A percentile compares a stretch with the other conserved stretches of the same genome.
Conservation (phyloP, 306 rosid genomes). For the Comarum palustre region DNA sequence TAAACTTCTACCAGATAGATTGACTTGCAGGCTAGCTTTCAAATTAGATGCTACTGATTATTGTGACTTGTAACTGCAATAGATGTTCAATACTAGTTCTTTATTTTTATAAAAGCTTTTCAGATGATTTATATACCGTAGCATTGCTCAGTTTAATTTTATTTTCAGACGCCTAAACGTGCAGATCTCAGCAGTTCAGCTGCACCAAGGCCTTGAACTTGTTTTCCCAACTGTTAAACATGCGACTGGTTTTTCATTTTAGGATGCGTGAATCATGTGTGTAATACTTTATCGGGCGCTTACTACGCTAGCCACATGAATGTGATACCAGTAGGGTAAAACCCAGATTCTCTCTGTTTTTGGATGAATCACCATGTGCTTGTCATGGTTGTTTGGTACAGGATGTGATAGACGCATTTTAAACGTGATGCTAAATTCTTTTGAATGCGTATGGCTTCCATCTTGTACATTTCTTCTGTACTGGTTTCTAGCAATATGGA, state of each 20-base stretch:
- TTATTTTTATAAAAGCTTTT: background rate
- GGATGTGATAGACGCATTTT: background rate
- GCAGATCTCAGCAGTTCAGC: background rate
- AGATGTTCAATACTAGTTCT: background rate
- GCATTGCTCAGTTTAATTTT: background rate
- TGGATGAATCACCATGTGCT: slow-evolving; percentile 7
- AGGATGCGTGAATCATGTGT: background rate
- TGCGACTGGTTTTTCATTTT: background rate
- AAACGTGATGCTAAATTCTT: background rate
- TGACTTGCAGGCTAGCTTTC: background rate
- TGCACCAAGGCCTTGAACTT: background rate
- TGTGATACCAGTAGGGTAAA: background rate
- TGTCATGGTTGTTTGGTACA: slow-evolving; percentile 10
- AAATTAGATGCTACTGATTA: background rate
- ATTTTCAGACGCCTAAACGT: background rate
- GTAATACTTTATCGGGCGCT: background rate
- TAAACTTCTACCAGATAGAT: slow-evolving; percentile 7
- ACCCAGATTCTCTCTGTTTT: background rate
- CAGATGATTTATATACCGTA: background rate
- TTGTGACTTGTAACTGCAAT: background rate
- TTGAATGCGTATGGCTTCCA: background rate
- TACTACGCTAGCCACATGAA: background rate
- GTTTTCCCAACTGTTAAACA: background rate
- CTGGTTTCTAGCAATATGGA: background rate
- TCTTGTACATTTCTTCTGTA: background rate